Conservation (phyloP, 2,329 filamentous ascomycete genomes). For the Penicillium brevicompactum region DNA sequence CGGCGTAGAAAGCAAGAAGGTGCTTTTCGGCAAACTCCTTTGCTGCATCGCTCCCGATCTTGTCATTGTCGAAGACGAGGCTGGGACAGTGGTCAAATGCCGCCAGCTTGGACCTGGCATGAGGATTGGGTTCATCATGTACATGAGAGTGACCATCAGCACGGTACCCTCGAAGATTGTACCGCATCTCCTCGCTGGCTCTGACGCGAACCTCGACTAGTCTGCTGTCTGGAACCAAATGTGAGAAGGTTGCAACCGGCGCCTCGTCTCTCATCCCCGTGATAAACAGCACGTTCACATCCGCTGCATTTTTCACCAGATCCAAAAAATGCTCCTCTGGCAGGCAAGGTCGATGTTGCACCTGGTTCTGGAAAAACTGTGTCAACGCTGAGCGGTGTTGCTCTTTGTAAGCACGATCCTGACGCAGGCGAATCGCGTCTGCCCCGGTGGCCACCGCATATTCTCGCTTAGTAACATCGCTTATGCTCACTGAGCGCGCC, state of each 20-base stretch:
- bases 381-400: constrained; percentile 57
- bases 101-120: background rate
- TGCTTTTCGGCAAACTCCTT: constrained; percentile 44
- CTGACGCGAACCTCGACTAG: constrained; percentile 59
- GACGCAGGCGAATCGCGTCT: constrained; percentile 52
- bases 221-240: constrained; percentile 55
- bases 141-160: background rate
- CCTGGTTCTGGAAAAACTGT: constrained; percentile 53
- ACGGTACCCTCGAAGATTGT: constrained; percentile 32
- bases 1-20: constrained; percentile 52
- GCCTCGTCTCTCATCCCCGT: constrained; percentile 66
- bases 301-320: constrained; percentile 44
- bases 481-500: constrained; percentile 56
- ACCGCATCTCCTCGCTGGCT: constrained; percentile 42
- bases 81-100: constrained; percentile 11
- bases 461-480: constrained; percentile 58
- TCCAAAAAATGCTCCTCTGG: constrained; percentile 55
- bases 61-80: constrained; percentile 57
- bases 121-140: background rate
- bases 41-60: constrained; percentile 41
- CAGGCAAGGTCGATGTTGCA: constrained; percentile 48
- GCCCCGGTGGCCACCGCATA: constrained; percentile 56
- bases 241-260: constrained; percentile 57
- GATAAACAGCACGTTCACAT: constrained; percentile 60
- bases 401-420: constrained; percentile 64